Evolutionary conservation across 257 asterid genomes (phyloP).

Genomic region (Plantago major): DNA sequence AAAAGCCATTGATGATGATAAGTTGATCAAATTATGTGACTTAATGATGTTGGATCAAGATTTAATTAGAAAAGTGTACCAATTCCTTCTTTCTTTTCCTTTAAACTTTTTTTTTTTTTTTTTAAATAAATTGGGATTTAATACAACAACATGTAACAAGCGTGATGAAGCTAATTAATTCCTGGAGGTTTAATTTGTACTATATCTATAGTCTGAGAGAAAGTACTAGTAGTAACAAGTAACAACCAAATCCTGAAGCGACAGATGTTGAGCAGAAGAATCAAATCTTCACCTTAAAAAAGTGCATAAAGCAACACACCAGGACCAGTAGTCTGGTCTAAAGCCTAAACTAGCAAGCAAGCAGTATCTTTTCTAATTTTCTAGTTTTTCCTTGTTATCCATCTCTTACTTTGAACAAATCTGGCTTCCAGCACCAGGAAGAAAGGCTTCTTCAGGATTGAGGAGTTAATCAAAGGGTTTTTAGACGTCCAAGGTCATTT

Average conservation of each 20-base stretch:
- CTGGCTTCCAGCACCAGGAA: no score
- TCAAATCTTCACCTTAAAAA: constrained; percentile 26
- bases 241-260: constrained; percentile 20
- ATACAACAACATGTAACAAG: background rate
- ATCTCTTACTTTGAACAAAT: no score
- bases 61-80: background rate
- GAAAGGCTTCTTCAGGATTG: no score
- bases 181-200: background rate
- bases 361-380: background rate
- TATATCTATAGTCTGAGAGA: background rate
- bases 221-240: no score
- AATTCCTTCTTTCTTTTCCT: background rate
- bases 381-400: background rate
- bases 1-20: constrained; percentile 2
- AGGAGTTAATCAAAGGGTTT: no score
- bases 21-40: background rate
- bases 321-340: background rate
- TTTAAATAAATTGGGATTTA: background rate
- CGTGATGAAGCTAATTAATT: constrained; percentile 18
- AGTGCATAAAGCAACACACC: constrained; percentile 15
- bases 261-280: constrained; percentile 24
- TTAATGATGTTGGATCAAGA: background rate
- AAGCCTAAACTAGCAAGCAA: background rate
- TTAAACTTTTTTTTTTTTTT: no score
- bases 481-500: no score